Evolutionary conservation across 257 asterid genomes (phyloP), one percentile per base, ranked within the genome.

Genomic region (Nemophila menziesii): DNA sequence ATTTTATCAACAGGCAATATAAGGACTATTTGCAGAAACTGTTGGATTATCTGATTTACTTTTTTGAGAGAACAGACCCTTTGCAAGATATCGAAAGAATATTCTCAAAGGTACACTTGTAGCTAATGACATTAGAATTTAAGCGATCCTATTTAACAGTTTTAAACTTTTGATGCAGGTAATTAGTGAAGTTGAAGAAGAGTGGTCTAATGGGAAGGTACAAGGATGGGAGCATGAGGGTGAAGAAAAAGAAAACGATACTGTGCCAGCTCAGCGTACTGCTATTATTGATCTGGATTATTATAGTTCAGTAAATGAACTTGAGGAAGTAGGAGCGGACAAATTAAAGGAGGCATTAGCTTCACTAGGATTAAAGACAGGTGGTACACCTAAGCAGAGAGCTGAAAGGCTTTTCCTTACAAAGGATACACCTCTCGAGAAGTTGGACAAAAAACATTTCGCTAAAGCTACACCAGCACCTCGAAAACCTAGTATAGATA

Each of bases 301-400:
- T 63, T 90, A 79, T 57, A 63, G 73, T 58, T 59, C 79, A 8
- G 82, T 71, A 19, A 93, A 85, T 33, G 94, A 90, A 71, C 69
- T 90, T 58, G 65, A 68, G 73, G 86, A 69, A 65, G 83, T 74
- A 26, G 99, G 96, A 53, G 86, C 87, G 22, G 94, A 74, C 58
- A 85, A 69, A 77, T 69, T 90, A 52, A 90, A 85, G 78, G 89
- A 80, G 97, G 92, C 89, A 42, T 62, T 90, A 75, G 79, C 86
- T 69, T 79, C 84, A 22, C 74, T 81, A 53, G 94, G 99, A 51
- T 68, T 90, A 79, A 90, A 90, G 71, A 61, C 89, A 1, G 99
- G 99, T 44, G 99, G 96, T 22, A 90, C 99, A 10, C 43, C 77
- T 54, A 70, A 66, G 62, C 94, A 85, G 75, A 96, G 96, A 56